Evolutionary conservation across 106 monocot species (phyloP), one percentile per base, ranked within the genome.

Genomic region (Iris macrosiphon): DNA sequence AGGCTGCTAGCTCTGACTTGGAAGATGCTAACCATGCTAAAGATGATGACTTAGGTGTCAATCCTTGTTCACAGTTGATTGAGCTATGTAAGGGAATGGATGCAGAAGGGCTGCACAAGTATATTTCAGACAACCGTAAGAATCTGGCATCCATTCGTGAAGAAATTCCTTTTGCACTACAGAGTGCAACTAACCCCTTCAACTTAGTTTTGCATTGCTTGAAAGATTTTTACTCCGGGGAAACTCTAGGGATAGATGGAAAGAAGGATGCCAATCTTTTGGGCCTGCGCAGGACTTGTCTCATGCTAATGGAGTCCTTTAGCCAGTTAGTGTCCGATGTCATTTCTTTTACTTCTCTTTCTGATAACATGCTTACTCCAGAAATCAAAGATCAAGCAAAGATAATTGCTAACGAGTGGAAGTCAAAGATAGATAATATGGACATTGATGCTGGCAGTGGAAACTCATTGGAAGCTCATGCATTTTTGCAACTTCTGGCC

Each of bases 271-370:
- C 79, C 8, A 72, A 47, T 57, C 72, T 94, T 42, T 55, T 94
- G 71, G 94, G 94, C 30, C 15, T 85, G 14, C 77, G 88, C 3
- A 88, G 93, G 60, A 93, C 93, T 33, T 88, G 93, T 57, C 66
- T 93, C 20, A 93, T 88, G 93, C 59, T 88, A 57, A 84, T 93
- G 93, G 93, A 93, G 43, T 93, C 84, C 43, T 80, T 93, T 54
- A 48, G 67, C 44, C 64, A 56, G 29, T 34, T 87, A 46, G 16
- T 61, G 31, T 25, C n/a, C 39, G 64, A 72, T 51, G 39, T 18
- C 58, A 53, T 35, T 39, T 50, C 52, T 4, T 42, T 51, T 30
- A 55, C 62, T 37, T 20, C 39, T 48, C 42, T 43, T 60, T 40
- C 55, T 32, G 49, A 55, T n/a, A 38, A 68, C 18, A 49, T 62